Percentiles rank a stretch among this genome's conserved stretches.
phyloP scores from a whole-genome alignment of 352 stramenopile genomes.

The Pythium folliculosum region DNA sequence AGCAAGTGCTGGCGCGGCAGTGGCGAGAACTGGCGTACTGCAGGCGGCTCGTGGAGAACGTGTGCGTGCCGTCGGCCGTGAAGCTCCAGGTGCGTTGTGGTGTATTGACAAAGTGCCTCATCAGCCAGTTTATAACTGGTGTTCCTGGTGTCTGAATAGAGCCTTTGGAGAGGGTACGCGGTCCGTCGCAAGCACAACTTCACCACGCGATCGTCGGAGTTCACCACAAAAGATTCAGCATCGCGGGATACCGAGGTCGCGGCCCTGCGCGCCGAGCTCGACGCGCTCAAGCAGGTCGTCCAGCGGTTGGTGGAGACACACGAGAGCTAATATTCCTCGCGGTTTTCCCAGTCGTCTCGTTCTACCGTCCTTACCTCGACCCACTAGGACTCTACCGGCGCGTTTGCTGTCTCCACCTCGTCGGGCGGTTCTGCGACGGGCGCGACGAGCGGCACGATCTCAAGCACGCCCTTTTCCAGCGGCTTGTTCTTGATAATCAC shows the following conservation, averaged over 20 bases:
- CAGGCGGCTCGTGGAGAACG: slow-evolving; percentile 21
- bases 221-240: neutral
- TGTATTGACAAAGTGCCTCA: neutral
- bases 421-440: neutral
- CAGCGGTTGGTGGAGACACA: slow-evolving; percentile 5
- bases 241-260: slow-evolving; percentile 2
- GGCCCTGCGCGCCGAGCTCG: slow-evolving; percentile 6
- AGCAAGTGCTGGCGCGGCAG: slow-evolving; percentile 34
- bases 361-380: too few species aligned
- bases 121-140: neutral
- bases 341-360: neutral
- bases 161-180: slow-evolving; percentile 28
- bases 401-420: neutral
- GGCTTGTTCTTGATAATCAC: slow-evolving; percentile 83
- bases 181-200: neutral
- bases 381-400: neutral
- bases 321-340: neutral
- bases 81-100: slow-evolving; percentile 32
- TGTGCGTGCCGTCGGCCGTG: slow-evolving; percentile 12
- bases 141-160: slow-evolving; percentile 2
- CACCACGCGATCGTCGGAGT: neutral
- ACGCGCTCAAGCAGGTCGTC: slow-evolving; percentile 11
- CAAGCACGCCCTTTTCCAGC: slow-evolving; percentile 65
- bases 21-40: slow-evolving; percentile 26
- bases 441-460: slow-evolving; percentile 37